These are phyloP conservation scores for Candolleomyces eurysporus DNA, from an alignment of 768 basidiomycete species.

Conservation along the genomic window DNA sequence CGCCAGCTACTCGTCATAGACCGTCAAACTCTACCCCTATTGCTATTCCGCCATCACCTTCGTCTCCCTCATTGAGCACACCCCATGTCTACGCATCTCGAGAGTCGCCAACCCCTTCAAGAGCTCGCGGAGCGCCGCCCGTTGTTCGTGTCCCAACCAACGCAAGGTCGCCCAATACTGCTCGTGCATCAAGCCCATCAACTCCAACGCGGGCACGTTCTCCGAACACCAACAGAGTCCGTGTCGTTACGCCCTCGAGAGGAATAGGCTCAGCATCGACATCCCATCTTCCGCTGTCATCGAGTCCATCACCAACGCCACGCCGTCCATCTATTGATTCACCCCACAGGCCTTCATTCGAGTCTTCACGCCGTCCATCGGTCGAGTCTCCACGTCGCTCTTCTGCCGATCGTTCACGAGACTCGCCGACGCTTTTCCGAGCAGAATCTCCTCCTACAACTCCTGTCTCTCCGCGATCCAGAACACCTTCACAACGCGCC, in stretches of 20 bases:
- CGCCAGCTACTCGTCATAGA: slow-evolving; percentile 26
- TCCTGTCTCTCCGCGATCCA: slow-evolving; percentile 42
- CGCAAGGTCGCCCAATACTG: slow-evolving; percentile 7
- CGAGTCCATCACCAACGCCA: slow-evolving; percentile 29
- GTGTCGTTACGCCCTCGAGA: slow-evolving; percentile 40
- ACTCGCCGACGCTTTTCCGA: slow-evolving; percentile 30
- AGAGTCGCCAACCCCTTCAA: not conserved
- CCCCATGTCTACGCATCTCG: not conserved
- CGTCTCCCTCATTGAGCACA: slow-evolving; percentile 16
- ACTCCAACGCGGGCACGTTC: slow-evolving; percentile 37
- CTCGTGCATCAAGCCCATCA: slow-evolving; percentile 12
- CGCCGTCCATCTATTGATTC: slow-evolving; percentile 38
- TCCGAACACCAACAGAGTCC: slow-evolving; percentile 33
- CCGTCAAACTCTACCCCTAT: slow-evolving; percentile 28
- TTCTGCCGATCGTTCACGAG: slow-evolving; percentile 34
- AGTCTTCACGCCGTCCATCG: slow-evolving; percentile 14
- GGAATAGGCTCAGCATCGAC: slow-evolving; percentile 48
- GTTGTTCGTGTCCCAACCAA: not conserved
- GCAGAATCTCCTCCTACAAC: slow-evolving; percentile 28
- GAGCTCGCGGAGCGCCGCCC: not conserved
- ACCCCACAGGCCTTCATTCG: slow-evolving; percentile 10
- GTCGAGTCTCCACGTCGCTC: slow-evolving; percentile 29
- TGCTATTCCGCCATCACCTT: slow-evolving; percentile 25
- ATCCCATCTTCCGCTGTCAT: slow-evolving; percentile 47
- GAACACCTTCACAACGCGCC: slow-evolving; percentile 46